Evolutionary conservation across 345 rosid species (phyloP).

Genomic region (Moricandia arvensis): DNA sequence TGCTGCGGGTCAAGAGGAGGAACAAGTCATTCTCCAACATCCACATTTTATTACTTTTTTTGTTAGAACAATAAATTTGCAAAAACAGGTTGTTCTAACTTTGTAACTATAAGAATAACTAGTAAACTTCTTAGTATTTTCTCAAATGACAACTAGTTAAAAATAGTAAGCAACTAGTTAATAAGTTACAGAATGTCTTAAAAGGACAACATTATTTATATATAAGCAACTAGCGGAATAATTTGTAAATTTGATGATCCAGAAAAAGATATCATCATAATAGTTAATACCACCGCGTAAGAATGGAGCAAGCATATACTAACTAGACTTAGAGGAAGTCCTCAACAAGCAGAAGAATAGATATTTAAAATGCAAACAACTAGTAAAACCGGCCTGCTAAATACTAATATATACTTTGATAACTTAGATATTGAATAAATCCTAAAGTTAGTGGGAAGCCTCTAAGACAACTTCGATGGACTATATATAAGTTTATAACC

Average conservation of each 20-base stretch:
- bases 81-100: background rate
- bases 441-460: conserved; percentile 28
- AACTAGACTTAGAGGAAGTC: conserved; percentile 32
- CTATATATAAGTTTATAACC: conserved; percentile 14
- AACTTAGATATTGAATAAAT: conserved; percentile 7
- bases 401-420: background rate
- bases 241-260: background rate
- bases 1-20: conserved; percentile 11
- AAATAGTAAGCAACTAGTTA: background rate
- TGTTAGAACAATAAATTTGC: background rate
- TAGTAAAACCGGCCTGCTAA: background rate
- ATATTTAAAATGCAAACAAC: background rate
- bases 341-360: conserved; percentile 1
- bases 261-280: background rate
- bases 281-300: conserved; percentile 12
- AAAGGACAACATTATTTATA: background rate
- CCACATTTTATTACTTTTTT: background rate
- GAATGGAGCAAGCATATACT: background rate
- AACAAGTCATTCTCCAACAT: conserved; percentile 20
- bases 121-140: background rate
- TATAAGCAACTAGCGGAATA: background rate
- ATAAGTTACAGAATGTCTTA: background rate
- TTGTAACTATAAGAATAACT: background rate
- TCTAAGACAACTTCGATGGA: conserved; percentile 7
- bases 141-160: background rate